Base-by-base conservation (phyloP, 1,139 yeast genomes). In the Komagataea norvegica region DNA sequence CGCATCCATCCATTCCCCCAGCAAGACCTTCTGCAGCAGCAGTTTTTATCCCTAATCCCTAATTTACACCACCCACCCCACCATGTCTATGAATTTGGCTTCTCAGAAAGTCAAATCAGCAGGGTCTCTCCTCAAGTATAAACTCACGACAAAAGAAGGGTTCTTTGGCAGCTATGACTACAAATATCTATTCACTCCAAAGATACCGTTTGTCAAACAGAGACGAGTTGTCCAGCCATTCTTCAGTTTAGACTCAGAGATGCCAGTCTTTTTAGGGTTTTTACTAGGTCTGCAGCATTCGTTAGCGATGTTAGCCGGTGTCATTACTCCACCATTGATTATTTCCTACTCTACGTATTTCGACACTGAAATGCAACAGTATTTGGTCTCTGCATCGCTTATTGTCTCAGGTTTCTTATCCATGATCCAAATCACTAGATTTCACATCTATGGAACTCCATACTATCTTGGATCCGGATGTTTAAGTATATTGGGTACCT, bases 301-400 rank as follows among this genome's bases (percentile, higher is more conserved):
- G 2, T 64, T 88, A 49, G 81, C 96, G 30, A 85, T 87, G 95
- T 64, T 88, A 62, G 96, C 95, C 8, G 96, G 96, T 53, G 76
- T 88, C 34, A 82, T 83, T 29, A 69, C 94, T n/a, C 95, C 95
- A 6, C 93, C 95, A 3, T 19, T 37, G 11, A 33, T 37, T 21
- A 37, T 37, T 13, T 33, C 41, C 9, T 29, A 30, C 27, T 29
- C 34, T n/a, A 33, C 41, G 3, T 24, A 62, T 86, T 40, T 67
- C 85, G 50, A 81, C 84, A 34, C 65, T 65, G 14, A 70, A 3
- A 45, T 65, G 15, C 71, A 76, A 35, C 80, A 84, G 53, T 87
- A 86, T 60, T 64, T 88, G 49, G 94, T 88, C 19, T 78, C 89
- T 25, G 77, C 80, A 5, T 77, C 94, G 2, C 68, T 88, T 46